A percentile compares a stretch with the other conserved stretches of the same genome.
phyloP scores from a whole-genome alignment of 1,139 yeast genomes.

The Diutina pseudorugosa region DNA sequence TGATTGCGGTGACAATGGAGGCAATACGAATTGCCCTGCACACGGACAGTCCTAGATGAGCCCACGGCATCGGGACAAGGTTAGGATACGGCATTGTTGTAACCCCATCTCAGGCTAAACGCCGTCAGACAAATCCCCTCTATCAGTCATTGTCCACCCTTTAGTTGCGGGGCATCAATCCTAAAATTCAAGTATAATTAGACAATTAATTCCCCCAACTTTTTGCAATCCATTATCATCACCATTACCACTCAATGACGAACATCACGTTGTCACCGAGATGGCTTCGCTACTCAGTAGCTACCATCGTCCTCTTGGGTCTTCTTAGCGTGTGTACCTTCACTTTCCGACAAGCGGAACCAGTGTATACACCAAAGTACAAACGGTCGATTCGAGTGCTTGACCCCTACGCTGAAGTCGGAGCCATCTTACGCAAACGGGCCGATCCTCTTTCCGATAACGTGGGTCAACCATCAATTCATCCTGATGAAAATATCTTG shows the following conservation, averaged over 20 bases:
- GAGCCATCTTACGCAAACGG: neutral
- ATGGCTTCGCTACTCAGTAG: neutral
- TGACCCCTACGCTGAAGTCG: neutral
- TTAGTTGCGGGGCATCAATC: no score
- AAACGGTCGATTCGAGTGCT: neutral
- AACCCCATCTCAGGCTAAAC: neutral
- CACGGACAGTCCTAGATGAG: no score
- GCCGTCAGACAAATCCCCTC: no score
- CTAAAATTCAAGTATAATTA: no score
- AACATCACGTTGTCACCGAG: neutral
- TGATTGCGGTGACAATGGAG: neutral
- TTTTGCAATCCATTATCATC: neutral
- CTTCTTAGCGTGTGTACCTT: neutral
- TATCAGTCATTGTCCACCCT: no score
- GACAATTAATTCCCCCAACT: neutral
- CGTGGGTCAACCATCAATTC: constrained; percentile 24
- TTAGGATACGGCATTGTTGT: neutral
- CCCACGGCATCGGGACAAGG: neutral
- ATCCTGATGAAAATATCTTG: constrained; percentile 20
- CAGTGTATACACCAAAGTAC: neutral
- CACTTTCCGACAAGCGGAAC: neutral
- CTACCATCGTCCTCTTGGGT: neutral
- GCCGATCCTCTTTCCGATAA: constrained; percentile 18
- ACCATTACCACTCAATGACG: no score
- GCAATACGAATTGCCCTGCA: neutral